A percentile compares a stretch with the other conserved stretches of the same genome.
These are phyloP conservation scores for Hemileccinum impolitum DNA, from an alignment of 768 basidiomycete species.

Conservation along the genomic window DNA sequence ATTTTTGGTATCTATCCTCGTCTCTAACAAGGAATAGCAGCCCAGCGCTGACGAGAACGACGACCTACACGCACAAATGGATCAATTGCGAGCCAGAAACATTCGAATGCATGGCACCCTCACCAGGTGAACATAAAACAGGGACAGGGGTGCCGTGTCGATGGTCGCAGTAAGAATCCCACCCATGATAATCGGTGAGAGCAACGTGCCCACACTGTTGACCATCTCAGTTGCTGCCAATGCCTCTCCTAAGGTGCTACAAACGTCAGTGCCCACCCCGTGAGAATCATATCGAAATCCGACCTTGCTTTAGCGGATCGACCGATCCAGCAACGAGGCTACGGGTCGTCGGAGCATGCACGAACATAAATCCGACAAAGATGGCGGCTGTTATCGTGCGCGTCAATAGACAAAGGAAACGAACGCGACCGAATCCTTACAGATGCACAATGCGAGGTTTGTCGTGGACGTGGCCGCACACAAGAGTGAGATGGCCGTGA, in stretches of 20 bases:
- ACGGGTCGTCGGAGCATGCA: slow-evolving; percentile 18
- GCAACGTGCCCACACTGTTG: slow-evolving; percentile 9
- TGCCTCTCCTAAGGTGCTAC: slow-evolving; percentile 20
- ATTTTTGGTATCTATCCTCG: slow-evolving; percentile 6
- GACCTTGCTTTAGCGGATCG: slow-evolving; percentile 29
- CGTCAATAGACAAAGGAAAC: not conserved
- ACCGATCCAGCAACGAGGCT: slow-evolving; percentile 29
- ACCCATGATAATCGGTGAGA: slow-evolving; percentile 32
- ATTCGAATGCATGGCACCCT: not conserved
- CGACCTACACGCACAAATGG: slow-evolving; percentile 5
- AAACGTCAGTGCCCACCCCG: not conserved
- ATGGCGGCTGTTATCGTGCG: slow-evolving; percentile 10
- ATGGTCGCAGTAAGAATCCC: slow-evolving; percentile 26
- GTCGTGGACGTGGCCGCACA: slow-evolving; percentile 13
- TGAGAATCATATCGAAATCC: not conserved
- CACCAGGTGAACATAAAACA: slow-evolving; percentile 26
- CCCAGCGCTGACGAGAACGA: slow-evolving; percentile 10
- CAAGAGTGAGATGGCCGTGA: slow-evolving; percentile 12
- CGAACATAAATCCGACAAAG: slow-evolving; percentile 13
- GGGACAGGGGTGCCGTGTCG: slow-evolving; percentile 15
- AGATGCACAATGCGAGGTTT: slow-evolving; percentile 4
- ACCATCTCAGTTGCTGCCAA: slow-evolving; percentile 30
- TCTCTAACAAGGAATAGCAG: slow-evolving; percentile 27
- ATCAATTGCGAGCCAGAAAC: not conserved
- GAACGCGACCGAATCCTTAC: slow-evolving; percentile 2